Evolutionary conservation across 177 flowering plant genomes (phyloP), one percentile per base, ranked within the genome.

Genomic region (Telopea speciosissima): DNA sequence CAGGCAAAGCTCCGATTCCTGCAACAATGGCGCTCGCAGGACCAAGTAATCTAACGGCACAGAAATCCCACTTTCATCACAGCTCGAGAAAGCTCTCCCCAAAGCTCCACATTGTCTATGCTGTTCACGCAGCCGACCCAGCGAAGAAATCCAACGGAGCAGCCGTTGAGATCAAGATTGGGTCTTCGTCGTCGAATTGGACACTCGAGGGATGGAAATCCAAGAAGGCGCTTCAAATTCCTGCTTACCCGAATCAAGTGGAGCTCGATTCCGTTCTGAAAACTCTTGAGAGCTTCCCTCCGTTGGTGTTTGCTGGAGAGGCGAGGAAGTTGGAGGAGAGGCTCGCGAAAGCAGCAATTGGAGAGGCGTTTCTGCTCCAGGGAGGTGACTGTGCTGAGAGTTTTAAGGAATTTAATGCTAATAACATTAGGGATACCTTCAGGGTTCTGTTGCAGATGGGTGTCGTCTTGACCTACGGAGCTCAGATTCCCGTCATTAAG

Each of bases 381-480:
- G 88, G 90, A 19, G 90, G 58, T 14, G 58, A 52, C 5, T 52
- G 58, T 52, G 58, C 58, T 52, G 58, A 52, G 87, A 0, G 87
- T 84, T 86, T 86, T 76, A 85, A 87, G 73, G 90, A 87, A 56
- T 87, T 87, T 69, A 75, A 77, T 67, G 88, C 75, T 1, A 80
- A 74, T 49, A 87, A 87, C 56, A 85, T 87, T 69, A 69, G 90
- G 66, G 90, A 87, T 58, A 85, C 88, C 16, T 83, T 85, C 49
- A 69, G 88, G 72, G 81, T 86, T 33, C 49, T 86, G 69, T 73
- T 86, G 66, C 89, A 87, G 78, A 87, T 87, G 90, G 82, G 88
- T 1, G 77, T 83, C 7, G 88, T 85, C 26, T 76, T 87, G 68
- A 81, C 74, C 13, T 87, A 83, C 42, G 88, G 88, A 6, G 87